A percentile compares a stretch with the other conserved stretches of the same genome.
phyloP scores from a whole-genome alignment of 139 green algal genomes.

The Picocystis salinarum region DNA sequence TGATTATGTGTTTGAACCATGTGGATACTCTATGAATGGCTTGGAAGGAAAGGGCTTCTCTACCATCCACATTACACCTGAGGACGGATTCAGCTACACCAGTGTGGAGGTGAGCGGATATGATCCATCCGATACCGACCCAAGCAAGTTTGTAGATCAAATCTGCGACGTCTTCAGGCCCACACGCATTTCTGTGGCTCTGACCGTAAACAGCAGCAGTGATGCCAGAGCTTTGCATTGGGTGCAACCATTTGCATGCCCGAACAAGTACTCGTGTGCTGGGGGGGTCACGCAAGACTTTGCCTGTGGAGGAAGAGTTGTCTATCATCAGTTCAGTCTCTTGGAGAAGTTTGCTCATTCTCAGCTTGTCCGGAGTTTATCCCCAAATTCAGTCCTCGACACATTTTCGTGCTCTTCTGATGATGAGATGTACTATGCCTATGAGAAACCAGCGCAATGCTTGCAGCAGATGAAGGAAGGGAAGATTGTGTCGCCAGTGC shows the following conservation, averaged over 20 bases:
- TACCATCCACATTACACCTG: constrained; percentile 95
- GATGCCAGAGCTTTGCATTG: neutral
- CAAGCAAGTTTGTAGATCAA: constrained; percentile 16
- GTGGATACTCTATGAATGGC: constrained; percentile 96
- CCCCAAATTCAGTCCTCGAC: no score
- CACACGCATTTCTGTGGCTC: constrained; percentile 23
- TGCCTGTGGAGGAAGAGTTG: constrained; percentile 12
- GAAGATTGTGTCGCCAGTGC: no score
- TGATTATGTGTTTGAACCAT: constrained; percentile 96
- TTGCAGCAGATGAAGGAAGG: no score
- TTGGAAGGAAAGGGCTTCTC: constrained; percentile 48
- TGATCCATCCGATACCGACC: constrained; percentile 1
- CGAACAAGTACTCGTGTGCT: constrained; percentile 18
- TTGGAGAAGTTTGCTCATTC: no score
- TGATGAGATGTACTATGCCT: no score
- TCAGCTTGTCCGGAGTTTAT: no score
- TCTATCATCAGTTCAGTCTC: constrained; percentile 15
- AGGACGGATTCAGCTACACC: constrained; percentile 77
- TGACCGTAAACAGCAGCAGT: constrained; percentile 22
- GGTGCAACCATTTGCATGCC: neutral
- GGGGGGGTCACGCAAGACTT: constrained; percentile 22
- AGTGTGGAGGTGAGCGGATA: constrained; percentile 48
- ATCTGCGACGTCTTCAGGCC: constrained; percentile 32
- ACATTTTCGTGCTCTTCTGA: no score
- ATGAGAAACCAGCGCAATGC: no score